phyloP scores from a whole-genome alignment of 495 filamentous ascomycete genomes.

The Amorphotheca resinae region DNA sequence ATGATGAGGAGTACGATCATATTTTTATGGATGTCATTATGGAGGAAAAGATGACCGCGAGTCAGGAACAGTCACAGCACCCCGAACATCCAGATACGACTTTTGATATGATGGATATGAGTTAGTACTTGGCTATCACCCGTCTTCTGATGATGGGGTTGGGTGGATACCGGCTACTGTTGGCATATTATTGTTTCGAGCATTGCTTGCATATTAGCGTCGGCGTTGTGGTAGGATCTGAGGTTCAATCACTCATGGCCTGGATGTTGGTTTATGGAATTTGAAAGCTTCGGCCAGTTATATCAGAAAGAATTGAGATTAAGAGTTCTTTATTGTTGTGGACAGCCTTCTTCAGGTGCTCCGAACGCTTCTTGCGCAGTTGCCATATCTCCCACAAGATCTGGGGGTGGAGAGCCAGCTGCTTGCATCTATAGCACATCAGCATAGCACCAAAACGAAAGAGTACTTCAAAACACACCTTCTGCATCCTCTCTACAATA shows the following conservation, averaged over 20 bases:
- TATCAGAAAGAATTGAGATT: too few species aligned
- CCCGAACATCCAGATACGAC: conserved; percentile 10
- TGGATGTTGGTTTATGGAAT: too few species aligned
- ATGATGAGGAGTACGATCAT: conserved; percentile 42
- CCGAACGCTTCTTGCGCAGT: conserved; percentile 59
- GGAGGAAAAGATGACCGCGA: conserved; percentile 22
- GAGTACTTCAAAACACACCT: conserved; percentile 48
- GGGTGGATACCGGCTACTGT: not conserved
- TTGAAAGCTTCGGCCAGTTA: too few species aligned
- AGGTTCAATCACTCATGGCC: conserved; percentile 1
- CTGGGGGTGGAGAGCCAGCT: conserved; percentile 75
- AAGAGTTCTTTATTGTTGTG: conserved; percentile 45
- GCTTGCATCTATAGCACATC: conserved; percentile 66
- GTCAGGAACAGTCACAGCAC: conserved; percentile 4
- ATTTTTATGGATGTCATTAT: conserved; percentile 42
- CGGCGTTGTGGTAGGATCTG: conserved; percentile 12
- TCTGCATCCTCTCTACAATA: conserved; percentile 94
- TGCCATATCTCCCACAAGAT: conserved; percentile 81
- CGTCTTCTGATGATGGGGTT: too few species aligned
- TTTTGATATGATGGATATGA: conserved; percentile 20
- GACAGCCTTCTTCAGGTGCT: conserved; percentile 59
- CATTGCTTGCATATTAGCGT: conserved; percentile 10
- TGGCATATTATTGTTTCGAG: not conserved
- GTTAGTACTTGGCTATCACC: conserved; percentile 1
- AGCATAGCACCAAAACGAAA: conserved; percentile 10